These are phyloP conservation scores for Polytrichum formosum DNA, from an alignment of 225 moss, liverwort and hornwort genomes.

Conservation along the genomic window DNA sequence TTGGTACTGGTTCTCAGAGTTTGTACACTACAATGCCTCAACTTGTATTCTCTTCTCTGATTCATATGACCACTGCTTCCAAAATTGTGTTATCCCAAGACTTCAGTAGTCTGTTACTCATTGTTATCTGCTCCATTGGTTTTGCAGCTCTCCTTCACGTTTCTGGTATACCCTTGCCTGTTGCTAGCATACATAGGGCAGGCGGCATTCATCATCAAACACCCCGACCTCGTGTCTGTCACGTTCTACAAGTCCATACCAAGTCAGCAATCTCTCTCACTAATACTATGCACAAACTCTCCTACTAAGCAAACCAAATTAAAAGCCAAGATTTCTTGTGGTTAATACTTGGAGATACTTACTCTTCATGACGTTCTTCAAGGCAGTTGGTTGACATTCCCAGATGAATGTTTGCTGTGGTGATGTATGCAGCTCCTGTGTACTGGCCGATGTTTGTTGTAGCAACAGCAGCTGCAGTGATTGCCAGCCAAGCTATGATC, in stretches of 20 bases:
- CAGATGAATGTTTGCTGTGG: not conserved
- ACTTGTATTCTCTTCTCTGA: too few species aligned
- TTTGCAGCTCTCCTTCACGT: conserved; percentile 70
- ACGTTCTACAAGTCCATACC: conserved; percentile 93
- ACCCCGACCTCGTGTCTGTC: conserved; percentile 38
- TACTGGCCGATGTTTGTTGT: conserved; percentile 94
- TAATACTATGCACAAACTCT: conserved; percentile 4
- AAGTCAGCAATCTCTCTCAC: conserved; percentile 29
- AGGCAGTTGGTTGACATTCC: not conserved
- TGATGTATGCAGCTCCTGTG: conserved; percentile 38
- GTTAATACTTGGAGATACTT: not conserved
- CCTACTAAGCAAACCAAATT: not conserved
- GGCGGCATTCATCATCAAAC: conserved; percentile 67
- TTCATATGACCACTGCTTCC: too few species aligned
- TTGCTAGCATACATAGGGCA: conserved; percentile 80
- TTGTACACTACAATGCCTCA: not conserved
- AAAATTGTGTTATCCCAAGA: too few species aligned
- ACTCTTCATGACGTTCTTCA: not conserved
- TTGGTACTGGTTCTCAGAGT: conserved; percentile 6
- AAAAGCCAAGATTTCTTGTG: not conserved
- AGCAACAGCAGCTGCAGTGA: conserved; percentile 80
- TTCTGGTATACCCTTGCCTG: conserved; percentile 71
- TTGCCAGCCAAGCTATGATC: conserved; percentile 98
- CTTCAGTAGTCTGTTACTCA: too few species aligned
- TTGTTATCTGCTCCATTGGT: too few species aligned